These are phyloP conservation scores for Pyricularia pennisetigena DNA, from an alignment of 2,329 filamentous ascomycete species.

Conservation along the genomic window DNA sequence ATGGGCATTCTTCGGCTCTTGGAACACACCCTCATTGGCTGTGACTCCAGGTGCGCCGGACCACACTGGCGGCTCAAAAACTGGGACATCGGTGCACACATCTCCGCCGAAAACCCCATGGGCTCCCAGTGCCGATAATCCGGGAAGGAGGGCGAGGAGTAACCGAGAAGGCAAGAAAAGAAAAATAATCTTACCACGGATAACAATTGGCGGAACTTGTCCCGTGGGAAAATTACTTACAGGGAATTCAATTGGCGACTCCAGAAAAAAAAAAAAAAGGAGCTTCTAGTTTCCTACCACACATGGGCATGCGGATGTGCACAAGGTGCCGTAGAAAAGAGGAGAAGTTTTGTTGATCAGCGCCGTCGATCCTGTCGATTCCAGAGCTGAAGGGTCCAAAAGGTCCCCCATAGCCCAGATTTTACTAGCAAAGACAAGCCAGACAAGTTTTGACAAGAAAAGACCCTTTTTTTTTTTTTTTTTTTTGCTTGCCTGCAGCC, in stretches of 20 bases:
- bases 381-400: background rate
- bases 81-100: background rate
- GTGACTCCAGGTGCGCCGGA: background rate
- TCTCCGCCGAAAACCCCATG: background rate
- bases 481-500: background rate
- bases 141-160: no score
- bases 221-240: background rate
- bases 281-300: no score
- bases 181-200: background rate
- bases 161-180: background rate
- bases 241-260: background rate
- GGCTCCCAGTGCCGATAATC: background rate
- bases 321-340: background rate
- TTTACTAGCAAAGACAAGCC: background rate
- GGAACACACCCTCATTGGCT: background rate
- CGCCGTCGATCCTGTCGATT: background rate
- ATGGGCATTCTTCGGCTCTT: background rate
- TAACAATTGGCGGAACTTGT: background rate
- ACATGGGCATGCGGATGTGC: no score
- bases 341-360: background rate
- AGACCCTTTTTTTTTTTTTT: no score
- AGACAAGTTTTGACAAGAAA: background rate
- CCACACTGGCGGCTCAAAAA: background rate
- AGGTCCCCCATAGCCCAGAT: background rate
- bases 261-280: background rate